These are phyloP conservation scores for Yarrowia yakushimensis DNA, from an alignment of 805 yeast genomes.

Conservation along the genomic window DNA sequence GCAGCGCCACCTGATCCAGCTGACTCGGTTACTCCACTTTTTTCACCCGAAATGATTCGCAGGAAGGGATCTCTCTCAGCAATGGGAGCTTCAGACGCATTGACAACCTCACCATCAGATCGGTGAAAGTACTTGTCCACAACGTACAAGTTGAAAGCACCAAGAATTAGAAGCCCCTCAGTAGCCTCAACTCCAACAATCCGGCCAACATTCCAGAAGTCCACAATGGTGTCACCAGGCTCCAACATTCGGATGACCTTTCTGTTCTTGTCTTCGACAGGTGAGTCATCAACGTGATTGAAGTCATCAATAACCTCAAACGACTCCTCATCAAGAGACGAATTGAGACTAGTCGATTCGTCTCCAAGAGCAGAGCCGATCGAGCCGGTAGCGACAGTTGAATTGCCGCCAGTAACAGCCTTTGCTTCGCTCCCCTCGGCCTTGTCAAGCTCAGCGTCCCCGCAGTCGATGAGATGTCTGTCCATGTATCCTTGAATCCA, in stretches of 20 bases:
- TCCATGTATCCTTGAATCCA: constrained; percentile 22
- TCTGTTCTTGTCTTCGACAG: constrained; percentile 60
- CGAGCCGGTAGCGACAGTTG: not conserved
- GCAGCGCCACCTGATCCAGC: not conserved
- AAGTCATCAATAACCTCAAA: constrained; percentile 33
- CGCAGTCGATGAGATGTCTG: constrained; percentile 7
- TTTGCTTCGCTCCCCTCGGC: not conserved
- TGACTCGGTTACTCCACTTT: constrained; percentile 28
- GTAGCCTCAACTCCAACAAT: constrained; percentile 72
- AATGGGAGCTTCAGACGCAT: constrained; percentile 61
- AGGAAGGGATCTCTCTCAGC: constrained; percentile 65
- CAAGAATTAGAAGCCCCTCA: constrained; percentile 72
- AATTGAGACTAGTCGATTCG: not conserved
- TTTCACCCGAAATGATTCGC: constrained; percentile 55
- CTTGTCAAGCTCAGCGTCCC: not conserved
- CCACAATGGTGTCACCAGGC: constrained; percentile 66
- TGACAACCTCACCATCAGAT: constrained; percentile 54
- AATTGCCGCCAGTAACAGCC: not conserved
- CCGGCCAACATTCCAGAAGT: constrained; percentile 70
- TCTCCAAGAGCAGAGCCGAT: not conserved
- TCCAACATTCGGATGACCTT: constrained; percentile 66
- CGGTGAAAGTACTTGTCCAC: constrained; percentile 64
- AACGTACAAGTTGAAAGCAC: constrained; percentile 60
- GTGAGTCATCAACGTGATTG: constrained; percentile 32
- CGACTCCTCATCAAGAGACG: constrained; percentile 29